Evolutionary conservation across 345 rosid genomes (phyloP).

Genomic region (Punica granatum): DNA sequence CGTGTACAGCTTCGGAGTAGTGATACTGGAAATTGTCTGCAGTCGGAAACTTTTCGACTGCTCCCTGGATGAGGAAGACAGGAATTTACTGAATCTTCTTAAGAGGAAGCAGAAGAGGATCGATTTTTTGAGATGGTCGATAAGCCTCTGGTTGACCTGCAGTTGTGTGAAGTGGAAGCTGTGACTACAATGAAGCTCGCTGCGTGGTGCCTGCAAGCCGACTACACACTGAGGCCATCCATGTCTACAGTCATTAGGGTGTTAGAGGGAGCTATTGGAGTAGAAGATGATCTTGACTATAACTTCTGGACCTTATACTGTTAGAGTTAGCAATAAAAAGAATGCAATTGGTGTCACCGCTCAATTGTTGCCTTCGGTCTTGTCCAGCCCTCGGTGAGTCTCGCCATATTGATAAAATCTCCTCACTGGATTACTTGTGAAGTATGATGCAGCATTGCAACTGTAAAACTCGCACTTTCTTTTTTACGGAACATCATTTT

Average conservation of each 20-base stretch:
- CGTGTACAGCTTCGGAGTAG: constrained; percentile 28
- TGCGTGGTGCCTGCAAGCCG: constrained; percentile 27
- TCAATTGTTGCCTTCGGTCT: neutral
- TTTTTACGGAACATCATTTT: no score
- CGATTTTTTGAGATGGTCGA: constrained; percentile 17
- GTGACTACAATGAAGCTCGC: constrained; percentile 20
- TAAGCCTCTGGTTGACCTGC: constrained; percentile 9
- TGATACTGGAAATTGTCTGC: constrained; percentile 20
- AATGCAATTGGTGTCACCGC: no score
- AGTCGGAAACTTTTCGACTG: constrained; percentile 15
- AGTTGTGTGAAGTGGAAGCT: constrained; percentile 10
- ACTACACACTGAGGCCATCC: constrained; percentile 19
- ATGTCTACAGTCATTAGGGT: constrained; percentile 18
- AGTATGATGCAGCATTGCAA: no score
- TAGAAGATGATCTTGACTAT: constrained; percentile 9
- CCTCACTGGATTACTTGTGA: no score
- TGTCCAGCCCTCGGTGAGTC: constrained; percentile 1
- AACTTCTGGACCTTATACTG: neutral
- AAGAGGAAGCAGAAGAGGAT: constrained; percentile 14
- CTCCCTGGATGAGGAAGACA: constrained; percentile 12
- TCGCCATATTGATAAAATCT: neutral
- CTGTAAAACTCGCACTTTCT: no score
- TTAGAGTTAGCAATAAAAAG: neutral
- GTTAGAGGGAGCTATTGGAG: constrained; percentile 11
- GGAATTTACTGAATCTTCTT: constrained; percentile 14